phyloP scores from a whole-genome alignment of 169 alveolate species.

The Eimeria tenella region DNA sequence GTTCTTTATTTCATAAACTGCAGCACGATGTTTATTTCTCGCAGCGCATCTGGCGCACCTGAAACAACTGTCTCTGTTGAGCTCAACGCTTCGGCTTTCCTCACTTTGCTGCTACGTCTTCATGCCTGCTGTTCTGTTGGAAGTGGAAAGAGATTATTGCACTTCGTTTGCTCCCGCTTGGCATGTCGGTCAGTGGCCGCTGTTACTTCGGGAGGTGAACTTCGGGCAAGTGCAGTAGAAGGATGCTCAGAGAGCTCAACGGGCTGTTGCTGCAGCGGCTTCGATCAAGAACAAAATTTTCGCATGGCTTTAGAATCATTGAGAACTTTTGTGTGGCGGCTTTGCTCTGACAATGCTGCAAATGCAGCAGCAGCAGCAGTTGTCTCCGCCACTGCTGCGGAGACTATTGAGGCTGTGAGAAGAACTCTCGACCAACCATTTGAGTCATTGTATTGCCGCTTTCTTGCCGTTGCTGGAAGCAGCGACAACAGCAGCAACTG shows the following conservation, averaged over 20 bases:
- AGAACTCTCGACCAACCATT: slow-evolving; percentile 15
- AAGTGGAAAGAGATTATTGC: not conserved
- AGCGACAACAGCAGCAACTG: not conserved
- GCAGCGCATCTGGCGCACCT: not conserved
- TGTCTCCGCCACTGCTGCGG: not conserved
- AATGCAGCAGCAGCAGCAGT: not conserved
- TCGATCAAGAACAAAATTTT: slow-evolving; percentile 28
- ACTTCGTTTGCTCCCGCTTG: slow-evolving; percentile 51
- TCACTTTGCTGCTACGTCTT: slow-evolving; percentile 18
- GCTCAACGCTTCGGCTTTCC: slow-evolving; percentile 12
- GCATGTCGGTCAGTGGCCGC: not conserved
- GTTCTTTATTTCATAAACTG: slow-evolving; percentile 48
- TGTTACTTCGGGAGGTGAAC: not conserved
- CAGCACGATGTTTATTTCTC: slow-evolving; percentile 34
- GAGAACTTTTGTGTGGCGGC: not conserved
- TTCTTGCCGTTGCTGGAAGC: not conserved
- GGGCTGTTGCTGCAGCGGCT: slow-evolving; percentile 60
- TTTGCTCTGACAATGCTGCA: not conserved
- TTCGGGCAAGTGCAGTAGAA: not conserved
- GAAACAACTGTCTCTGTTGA: not conserved
- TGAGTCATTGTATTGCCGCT: slow-evolving; percentile 16
- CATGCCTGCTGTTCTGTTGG: slow-evolving; percentile 33
- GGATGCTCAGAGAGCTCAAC: not conserved
- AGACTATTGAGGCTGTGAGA: not conserved
- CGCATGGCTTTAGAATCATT: slow-evolving; percentile 38